Percentiles rank a stretch among this genome's conserved stretches.
These are phyloP conservation scores for Cetradonia linearis DNA, from an alignment of 495 filamentous ascomycete species.

Conservation along the genomic window DNA sequence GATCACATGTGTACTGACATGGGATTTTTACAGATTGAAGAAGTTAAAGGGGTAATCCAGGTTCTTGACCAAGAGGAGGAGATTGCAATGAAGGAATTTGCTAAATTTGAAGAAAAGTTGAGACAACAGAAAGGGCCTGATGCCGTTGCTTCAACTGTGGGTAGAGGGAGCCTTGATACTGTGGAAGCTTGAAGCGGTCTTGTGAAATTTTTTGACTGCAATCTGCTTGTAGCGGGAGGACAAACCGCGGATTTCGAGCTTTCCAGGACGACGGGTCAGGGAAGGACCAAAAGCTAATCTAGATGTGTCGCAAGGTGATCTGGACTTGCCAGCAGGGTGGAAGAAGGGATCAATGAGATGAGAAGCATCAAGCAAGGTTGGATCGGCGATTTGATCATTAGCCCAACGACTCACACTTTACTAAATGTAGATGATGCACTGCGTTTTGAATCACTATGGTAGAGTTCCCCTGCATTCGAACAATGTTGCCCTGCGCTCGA, in stretches of 20 bases:
- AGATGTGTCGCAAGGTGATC: neutral
- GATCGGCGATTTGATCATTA: neutral
- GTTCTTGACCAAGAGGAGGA: conserved; percentile 88
- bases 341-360: neutral
- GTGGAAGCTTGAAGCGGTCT: conserved; percentile 34
- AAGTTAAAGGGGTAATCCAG: conserved; percentile 87
- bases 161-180: conserved; percentile 58
- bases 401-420: neutral
- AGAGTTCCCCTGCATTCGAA: neutral
- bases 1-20: conserved; percentile 15
- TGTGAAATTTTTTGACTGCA: neutral
- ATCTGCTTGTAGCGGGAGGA: neutral
- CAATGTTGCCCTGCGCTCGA: no score
- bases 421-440: neutral
- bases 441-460: neutral
- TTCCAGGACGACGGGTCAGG: neutral
- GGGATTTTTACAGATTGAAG: conserved; percentile 62
- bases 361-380: neutral
- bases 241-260: neutral
- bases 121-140: conserved; percentile 58
- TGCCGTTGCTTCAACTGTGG: conserved; percentile 47
- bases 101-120: conserved; percentile 92
- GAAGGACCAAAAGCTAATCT: neutral
- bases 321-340: neutral
- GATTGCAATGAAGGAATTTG: conserved; percentile 80